Conservation (phyloP, 768 basidiomycete species). For the Floccularia luteovirens region DNA sequence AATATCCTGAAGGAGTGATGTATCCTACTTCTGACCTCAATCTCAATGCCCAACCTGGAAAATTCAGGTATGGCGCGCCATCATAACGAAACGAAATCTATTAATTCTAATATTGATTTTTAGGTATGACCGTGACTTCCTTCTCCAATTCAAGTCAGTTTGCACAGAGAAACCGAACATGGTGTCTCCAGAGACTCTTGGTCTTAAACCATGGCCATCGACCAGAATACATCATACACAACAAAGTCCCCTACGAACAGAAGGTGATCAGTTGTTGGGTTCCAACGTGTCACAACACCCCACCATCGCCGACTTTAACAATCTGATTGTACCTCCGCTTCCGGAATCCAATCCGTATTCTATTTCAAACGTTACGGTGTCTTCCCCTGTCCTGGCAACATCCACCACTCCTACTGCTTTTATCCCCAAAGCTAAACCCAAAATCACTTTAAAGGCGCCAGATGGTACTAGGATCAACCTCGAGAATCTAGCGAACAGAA, state of each 20-base stretch:
- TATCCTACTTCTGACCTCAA: conserved; percentile 86
- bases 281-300: too few relatives aligned
- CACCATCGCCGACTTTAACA: too few relatives aligned
- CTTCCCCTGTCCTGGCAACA: too few relatives aligned
- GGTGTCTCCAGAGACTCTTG: conserved; percentile 85
- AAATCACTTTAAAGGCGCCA: too few relatives aligned
- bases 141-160: conserved; percentile 90
- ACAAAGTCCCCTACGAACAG: conserved; percentile 38
- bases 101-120: conserved; percentile 1
- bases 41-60: conserved; percentile 73
- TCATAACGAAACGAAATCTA: background rate
- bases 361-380: too few relatives aligned
- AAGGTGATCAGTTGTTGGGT: too few relatives aligned
- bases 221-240: conserved; percentile 40
- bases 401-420: too few relatives aligned
- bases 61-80: conserved; percentile 60
- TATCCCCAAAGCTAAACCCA: too few relatives aligned
- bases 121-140: conserved; percentile 96
- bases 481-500: too few relatives aligned
- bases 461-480: too few relatives aligned
- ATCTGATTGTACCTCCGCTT: too few relatives aligned
- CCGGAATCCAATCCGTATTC: too few relatives aligned
- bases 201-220: conserved; percentile 78
- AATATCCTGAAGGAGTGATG: conserved; percentile 77
- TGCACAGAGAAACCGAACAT: conserved; percentile 94